These are phyloP conservation scores for Thalassiosira hispida DNA, from an alignment of 352 stramenopile species.

Conservation along the genomic window DNA sequence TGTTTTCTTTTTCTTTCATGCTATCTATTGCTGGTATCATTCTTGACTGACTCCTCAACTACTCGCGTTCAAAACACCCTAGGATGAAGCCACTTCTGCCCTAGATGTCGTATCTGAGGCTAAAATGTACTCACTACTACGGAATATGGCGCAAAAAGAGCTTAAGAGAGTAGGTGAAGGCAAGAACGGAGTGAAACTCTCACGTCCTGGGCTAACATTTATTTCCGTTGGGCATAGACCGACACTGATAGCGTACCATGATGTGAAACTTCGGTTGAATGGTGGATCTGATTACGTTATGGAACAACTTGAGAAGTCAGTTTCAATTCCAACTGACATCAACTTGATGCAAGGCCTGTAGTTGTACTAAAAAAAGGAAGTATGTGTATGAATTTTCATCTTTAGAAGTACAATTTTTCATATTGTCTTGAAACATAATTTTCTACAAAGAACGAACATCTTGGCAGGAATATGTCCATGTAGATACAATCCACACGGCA, in stretches of 20 bases:
- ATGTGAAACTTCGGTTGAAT: constrained; percentile 62
- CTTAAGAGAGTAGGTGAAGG: constrained; percentile 36
- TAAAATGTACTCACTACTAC: constrained; percentile 83
- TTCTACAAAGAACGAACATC: no score
- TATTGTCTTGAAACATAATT: no score
- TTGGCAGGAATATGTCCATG: no score
- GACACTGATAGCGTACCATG: constrained; percentile 64
- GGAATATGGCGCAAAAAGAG: constrained; percentile 62
- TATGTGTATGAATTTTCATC: no score
- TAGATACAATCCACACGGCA: no score
- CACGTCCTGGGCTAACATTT: constrained; percentile 20
- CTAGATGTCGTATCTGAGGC: constrained; percentile 83
- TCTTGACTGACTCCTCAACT: not conserved
- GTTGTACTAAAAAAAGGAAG: no score
- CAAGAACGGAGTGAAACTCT: constrained; percentile 23
- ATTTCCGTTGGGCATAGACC: constrained; percentile 70
- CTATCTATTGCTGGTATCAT: not conserved
- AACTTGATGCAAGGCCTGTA: not conserved
- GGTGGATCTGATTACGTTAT: constrained; percentile 34
- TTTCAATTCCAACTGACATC: constrained; percentile 3
- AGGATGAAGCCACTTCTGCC: constrained; percentile 83
- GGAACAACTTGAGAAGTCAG: constrained; percentile 32
- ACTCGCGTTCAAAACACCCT: not conserved
- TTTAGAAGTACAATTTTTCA: no score
- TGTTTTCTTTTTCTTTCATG: not conserved